Conservation (phyloP, 2,329 filamentous ascomycete genomes). For the Botrytis aclada region DNA sequence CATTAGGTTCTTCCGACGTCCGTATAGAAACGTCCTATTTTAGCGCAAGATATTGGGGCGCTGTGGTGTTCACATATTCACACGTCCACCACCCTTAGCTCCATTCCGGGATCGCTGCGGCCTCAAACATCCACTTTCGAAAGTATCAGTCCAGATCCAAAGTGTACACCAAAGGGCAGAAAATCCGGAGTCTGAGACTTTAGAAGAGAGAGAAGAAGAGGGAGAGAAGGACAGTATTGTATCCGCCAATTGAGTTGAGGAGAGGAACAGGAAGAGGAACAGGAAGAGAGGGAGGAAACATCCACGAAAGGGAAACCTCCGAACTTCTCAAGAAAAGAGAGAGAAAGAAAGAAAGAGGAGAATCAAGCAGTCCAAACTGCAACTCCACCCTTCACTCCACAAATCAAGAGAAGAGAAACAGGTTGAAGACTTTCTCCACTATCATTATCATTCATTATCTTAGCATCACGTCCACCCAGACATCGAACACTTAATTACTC, state of each 20-base stretch:
- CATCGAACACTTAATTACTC: neutral
- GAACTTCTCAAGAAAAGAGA: neutral
- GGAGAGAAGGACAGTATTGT: neutral
- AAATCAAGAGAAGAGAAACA: neutral
- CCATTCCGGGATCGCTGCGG: conserved; percentile 3
- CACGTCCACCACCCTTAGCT: neutral
- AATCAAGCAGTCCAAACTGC: neutral
- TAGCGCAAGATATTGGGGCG: neutral
- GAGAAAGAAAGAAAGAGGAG: neutral
- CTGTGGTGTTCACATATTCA: neutral
- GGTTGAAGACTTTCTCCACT: neutral
- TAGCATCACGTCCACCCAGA: neutral
- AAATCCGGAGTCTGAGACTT: neutral
- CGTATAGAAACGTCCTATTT: neutral
- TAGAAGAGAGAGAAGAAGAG: neutral
- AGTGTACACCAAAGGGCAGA: neutral
- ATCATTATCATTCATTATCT: neutral
- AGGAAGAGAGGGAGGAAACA: neutral
- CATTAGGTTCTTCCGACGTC: neutral
- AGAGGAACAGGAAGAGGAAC: neutral
- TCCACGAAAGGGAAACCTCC: neutral
- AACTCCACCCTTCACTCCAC: conserved; percentile 1
- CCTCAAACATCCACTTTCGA: conserved; percentile 9
- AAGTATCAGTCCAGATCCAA: neutral
- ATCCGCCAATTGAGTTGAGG: neutral